These are phyloP conservation scores for Eimeria necatrix DNA, from an alignment of 169 alveolate genomes.

Conservation along the genomic window DNA sequence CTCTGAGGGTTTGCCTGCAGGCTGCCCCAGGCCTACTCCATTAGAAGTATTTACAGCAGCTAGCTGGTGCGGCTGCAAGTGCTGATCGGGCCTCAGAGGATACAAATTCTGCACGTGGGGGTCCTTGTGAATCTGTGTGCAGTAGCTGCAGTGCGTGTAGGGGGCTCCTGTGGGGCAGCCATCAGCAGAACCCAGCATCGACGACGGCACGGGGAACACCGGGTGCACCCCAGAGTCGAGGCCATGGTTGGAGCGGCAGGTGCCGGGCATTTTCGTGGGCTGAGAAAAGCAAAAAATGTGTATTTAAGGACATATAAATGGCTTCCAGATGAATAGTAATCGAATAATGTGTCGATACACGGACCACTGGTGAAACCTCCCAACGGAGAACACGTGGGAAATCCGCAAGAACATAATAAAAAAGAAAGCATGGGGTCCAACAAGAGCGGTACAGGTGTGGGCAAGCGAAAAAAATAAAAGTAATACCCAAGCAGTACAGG, in stretches of 20 bases:
- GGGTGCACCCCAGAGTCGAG: slow-evolving; percentile 21
- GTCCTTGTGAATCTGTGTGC: slow-evolving; percentile 48
- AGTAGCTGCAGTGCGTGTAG: slow-evolving; percentile 37
- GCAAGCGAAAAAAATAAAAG: too few species aligned
- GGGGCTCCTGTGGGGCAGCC: not conserved
- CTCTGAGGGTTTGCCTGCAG: slow-evolving; percentile 34
- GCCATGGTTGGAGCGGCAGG: slow-evolving; percentile 43
- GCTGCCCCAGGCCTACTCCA: not conserved
- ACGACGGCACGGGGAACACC: not conserved
- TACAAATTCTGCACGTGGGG: slow-evolving; percentile 56
- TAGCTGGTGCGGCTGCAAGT: not conserved
- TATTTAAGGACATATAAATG: too few species aligned
- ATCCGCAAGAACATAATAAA: too few species aligned
- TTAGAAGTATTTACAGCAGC: not conserved
- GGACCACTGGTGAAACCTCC: too few species aligned
- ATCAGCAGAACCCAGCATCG: not conserved
- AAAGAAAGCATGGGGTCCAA: too few species aligned
- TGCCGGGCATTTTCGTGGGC: not conserved
- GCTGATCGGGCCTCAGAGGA: slow-evolving; percentile 51
- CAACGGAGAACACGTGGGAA: too few species aligned
- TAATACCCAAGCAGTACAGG: too few species aligned
- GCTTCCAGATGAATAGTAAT: too few species aligned
- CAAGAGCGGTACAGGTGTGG: too few species aligned
- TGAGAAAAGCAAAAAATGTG: too few species aligned
- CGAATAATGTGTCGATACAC: too few species aligned